Conservation (phyloP, 23 red algal species). For the Gracilariopsis chorda region DNA sequence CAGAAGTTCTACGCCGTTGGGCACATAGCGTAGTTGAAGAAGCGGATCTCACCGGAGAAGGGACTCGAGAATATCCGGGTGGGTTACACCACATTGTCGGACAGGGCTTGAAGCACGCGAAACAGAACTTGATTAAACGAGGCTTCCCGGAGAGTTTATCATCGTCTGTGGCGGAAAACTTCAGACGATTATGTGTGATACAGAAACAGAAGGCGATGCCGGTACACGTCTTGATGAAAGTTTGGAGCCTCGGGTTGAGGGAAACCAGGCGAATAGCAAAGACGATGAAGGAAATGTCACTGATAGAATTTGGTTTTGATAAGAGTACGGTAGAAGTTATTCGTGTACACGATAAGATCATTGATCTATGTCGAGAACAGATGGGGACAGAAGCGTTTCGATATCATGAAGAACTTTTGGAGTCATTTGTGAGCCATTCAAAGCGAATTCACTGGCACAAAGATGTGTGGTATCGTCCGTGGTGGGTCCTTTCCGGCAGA, state of each 20-base stretch:
- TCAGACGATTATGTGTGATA: neutral
- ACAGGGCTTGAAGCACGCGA: neutral
- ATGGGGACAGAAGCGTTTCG: neutral
- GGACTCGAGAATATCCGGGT: neutral
- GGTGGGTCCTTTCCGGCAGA: neutral
- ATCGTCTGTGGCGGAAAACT: neutral
- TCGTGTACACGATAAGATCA: neutral
- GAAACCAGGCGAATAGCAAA: neutral
- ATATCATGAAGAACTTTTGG: neutral
- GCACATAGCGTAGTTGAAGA: neutral
- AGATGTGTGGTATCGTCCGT: neutral
- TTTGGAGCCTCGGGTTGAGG: neutral
- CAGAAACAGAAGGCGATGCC: neutral
- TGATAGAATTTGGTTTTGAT: neutral
- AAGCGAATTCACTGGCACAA: neutral
- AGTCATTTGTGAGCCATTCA: neutral
- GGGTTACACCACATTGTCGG: neutral
- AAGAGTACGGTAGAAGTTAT: neutral
- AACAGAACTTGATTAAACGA: neutral
- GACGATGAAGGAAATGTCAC: neutral
- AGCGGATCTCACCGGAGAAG: neutral
- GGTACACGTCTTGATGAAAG: neutral
- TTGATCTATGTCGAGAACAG: neutral
- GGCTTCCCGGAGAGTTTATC: neutral
- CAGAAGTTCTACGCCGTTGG: neutral